These are phyloP conservation scores for Leptoxyphium fumago DNA, from an alignment of 2,329 filamentous ascomycete genomes.

Conservation along the genomic window DNA sequence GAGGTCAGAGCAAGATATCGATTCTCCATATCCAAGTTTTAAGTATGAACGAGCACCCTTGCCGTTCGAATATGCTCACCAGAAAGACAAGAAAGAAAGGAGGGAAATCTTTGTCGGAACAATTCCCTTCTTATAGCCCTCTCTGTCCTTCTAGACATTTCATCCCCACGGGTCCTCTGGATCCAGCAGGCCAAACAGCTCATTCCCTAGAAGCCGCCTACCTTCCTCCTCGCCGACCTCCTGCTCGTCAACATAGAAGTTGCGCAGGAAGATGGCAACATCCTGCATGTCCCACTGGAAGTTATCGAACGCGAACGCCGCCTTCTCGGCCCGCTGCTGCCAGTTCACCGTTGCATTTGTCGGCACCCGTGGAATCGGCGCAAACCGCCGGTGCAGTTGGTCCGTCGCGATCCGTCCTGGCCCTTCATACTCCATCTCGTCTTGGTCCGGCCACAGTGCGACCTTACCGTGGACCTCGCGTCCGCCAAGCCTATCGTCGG, in stretches of 20 bases:
- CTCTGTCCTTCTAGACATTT: background rate
- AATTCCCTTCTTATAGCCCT: no score
- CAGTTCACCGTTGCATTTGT: constrained; percentile 27
- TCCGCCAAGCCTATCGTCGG: constrained; percentile 4
- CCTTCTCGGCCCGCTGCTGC: constrained; percentile 25
- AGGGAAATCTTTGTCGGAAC: no score
- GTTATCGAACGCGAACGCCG: constrained; percentile 26
- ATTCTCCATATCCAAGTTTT: no score
- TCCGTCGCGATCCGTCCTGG: constrained; percentile 32
- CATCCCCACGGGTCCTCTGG: constrained; percentile 2
- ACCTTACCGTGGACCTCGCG: constrained; percentile 9
- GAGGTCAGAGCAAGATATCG: no score
- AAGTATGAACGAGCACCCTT: no score
- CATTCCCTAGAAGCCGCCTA: constrained; percentile 8
- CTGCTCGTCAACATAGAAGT: constrained; percentile 7
- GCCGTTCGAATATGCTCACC: no score
- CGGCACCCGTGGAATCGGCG: constrained; percentile 28
- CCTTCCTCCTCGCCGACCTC: constrained; percentile 11
- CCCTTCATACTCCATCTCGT: constrained; percentile 34
- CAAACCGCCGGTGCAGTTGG: constrained; percentile 26
- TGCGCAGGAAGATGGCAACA: constrained; percentile 7
- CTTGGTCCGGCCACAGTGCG: constrained; percentile 25
- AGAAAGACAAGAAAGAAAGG: no score
- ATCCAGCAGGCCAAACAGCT: constrained; percentile 10
- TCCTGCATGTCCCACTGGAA: constrained; percentile 7